Conservation (phyloP, 2,329 filamentous ascomycete genomes). For the Aspergillaceae sp. region DNA sequence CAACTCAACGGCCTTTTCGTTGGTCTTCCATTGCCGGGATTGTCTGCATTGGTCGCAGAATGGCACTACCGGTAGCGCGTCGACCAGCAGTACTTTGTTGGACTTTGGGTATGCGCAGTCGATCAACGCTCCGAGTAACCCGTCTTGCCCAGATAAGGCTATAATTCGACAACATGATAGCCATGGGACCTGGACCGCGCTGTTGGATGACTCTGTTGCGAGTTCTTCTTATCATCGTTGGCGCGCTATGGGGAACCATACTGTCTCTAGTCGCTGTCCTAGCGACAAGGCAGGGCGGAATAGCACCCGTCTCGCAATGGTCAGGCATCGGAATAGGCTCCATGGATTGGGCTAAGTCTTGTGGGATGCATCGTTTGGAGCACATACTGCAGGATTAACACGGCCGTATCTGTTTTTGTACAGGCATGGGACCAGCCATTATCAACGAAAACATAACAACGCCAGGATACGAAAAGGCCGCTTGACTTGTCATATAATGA, state of each 20-base stretch:
- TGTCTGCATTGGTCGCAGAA: constrained; percentile 47
- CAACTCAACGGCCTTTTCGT: constrained; percentile 49
- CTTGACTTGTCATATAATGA: too few relatives aligned
- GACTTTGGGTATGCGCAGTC: constrained; percentile 51
- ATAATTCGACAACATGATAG: constrained; percentile 1
- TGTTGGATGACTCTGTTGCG: background rate
- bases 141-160: background rate
- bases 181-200: constrained; percentile 4
- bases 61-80: constrained; percentile 34
- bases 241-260: background rate
- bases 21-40: constrained; percentile 56
- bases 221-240: constrained; percentile 1
- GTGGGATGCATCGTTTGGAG: too few relatives aligned
- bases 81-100: constrained; percentile 37
- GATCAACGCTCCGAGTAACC: constrained; percentile 13
- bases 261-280: background rate
- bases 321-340: too few relatives aligned
- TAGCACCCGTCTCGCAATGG: too few relatives aligned
- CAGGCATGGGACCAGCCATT: too few relatives aligned
- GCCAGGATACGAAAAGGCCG: too few relatives aligned
- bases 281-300: background rate
- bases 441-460: too few relatives aligned
- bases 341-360: too few relatives aligned
- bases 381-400: too few relatives aligned
- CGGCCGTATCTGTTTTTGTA: too few relatives aligned